Base-by-base conservation (phyloP, 306 rosid genomes). In the Rosa persica region DNA sequence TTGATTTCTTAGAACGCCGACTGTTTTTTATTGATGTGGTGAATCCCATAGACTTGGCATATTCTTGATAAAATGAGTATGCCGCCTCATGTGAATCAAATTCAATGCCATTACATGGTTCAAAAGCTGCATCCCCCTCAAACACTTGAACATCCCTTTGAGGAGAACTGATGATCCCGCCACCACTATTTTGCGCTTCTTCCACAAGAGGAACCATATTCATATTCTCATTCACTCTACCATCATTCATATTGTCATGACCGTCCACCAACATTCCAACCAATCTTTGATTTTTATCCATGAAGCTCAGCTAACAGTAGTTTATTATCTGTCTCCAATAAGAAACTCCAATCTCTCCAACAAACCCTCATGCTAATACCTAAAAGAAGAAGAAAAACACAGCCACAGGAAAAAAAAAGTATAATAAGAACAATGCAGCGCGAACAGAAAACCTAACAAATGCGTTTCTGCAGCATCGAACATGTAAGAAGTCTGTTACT, bases 21-120 rank as follows among this genome's bases (percentile, higher is more conserved):
- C 98, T 93, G 79, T 93, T 93, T 81, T 91, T 93, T 19, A 91
- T 93, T 11, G 98, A 93, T 62, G 97, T 93, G 42, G 98, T 93
- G 88, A 93, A 93, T 36, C 98, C 98, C 98, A 93, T 93, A 55
- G 98, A 93, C 83, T 93, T 93, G 69, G 97, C 97, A 89, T 91
- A 93, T 75, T 93, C 95, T 82, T 93, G 97, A 75, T 90, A 91
- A 85, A 93, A 91, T 58, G 91, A 76, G 78, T 93, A 93, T 3
- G 97, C 98, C 2, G 88, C 90, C 85, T 91, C 98, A 48, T 93
- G 92, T 68, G 98, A 88, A 65, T 88, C 91, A 73, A 93, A 93
- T 70, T 91, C 97, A 81, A 91, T 91, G 66, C 97, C 98, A 85
- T 66, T 82, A 79, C 82, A 87, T 4, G 92, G 98, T 86, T 93